Evolutionary conservation across 305 asterid genomes (phyloP).

Genomic region (Plantago lanceolata): DNA sequence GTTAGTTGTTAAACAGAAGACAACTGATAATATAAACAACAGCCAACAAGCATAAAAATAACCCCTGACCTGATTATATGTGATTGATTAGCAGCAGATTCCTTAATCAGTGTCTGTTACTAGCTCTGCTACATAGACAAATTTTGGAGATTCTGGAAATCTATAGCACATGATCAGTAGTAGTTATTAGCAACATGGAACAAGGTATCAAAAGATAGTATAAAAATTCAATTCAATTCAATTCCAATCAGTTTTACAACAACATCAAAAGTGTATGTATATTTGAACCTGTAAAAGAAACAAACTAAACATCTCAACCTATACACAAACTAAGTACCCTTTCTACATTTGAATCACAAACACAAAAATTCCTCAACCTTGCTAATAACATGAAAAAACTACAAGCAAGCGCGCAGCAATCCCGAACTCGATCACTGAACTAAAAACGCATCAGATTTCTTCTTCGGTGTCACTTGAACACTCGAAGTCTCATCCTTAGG

Average conservation of each 20-base stretch:
- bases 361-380: conserved; percentile 20
- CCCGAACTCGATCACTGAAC: conserved; percentile 12
- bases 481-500: conserved; percentile 27
- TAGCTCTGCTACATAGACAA: not conserved
- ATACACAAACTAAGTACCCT: conserved; percentile 10
- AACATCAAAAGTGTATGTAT: conserved; percentile 11
- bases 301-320: conserved; percentile 10
- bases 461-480: not conserved
- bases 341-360: conserved; percentile 12
- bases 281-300: conserved; percentile 9
- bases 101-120: not conserved
- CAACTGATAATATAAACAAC: not conserved
- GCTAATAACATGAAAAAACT: not conserved
- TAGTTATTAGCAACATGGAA: no score
- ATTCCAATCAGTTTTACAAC: not conserved
- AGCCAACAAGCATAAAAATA: not conserved
- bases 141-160: not conserved
- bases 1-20: no score
- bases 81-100: not conserved
- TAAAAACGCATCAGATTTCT: not conserved
- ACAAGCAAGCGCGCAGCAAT: not conserved
- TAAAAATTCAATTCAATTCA: conserved; percentile 10
- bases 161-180: no score
- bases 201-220: not conserved
- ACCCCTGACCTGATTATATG: not conserved